These are phyloP conservation scores for Austroboletus niveus DNA, from an alignment of 1,284 basidiomycete genomes.

Conservation along the genomic window DNA sequence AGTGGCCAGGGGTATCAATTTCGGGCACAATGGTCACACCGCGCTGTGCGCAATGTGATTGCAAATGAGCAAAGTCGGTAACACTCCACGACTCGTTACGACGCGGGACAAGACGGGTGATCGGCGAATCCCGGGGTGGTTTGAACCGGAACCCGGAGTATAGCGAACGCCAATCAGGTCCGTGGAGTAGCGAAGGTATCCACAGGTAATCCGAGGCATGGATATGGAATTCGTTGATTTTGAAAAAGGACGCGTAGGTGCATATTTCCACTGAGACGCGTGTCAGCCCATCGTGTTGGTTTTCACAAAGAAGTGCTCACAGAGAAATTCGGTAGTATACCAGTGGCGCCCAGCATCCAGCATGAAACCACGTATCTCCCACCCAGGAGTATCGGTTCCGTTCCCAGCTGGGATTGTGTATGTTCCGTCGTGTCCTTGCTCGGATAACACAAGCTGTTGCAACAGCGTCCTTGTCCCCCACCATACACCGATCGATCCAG, in stretches of 20 bases:
- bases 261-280: slow-evolving; percentile 34
- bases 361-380: slow-evolving; percentile 41
- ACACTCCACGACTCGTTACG: slow-evolving; percentile 36
- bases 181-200: slow-evolving; percentile 31
- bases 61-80: slow-evolving; percentile 28
- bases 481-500: slow-evolving; percentile 34
- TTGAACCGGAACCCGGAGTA: slow-evolving; percentile 40
- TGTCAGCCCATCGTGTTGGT: neutral
- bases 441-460: slow-evolving; percentile 33
- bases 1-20: slow-evolving; percentile 39
- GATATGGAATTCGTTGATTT: slow-evolving; percentile 36
- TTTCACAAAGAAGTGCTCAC: slow-evolving; percentile 14
- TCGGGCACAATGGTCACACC: slow-evolving; percentile 38
- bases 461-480: slow-evolving; percentile 41
- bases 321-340: slow-evolving; percentile 33
- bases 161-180: slow-evolving; percentile 31
- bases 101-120: slow-evolving; percentile 28
- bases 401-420: slow-evolving; percentile 29
- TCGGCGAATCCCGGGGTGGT: slow-evolving; percentile 27
- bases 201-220: slow-evolving; percentile 39
- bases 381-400: slow-evolving; percentile 36
- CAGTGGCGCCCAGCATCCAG: slow-evolving; percentile 39
- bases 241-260: slow-evolving; percentile 40
- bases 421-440: slow-evolving; percentile 3
- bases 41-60: slow-evolving; percentile 31